phyloP scores from a whole-genome alignment of 1,139 yeast species.

The Arxiozyma heterogenica region DNA sequence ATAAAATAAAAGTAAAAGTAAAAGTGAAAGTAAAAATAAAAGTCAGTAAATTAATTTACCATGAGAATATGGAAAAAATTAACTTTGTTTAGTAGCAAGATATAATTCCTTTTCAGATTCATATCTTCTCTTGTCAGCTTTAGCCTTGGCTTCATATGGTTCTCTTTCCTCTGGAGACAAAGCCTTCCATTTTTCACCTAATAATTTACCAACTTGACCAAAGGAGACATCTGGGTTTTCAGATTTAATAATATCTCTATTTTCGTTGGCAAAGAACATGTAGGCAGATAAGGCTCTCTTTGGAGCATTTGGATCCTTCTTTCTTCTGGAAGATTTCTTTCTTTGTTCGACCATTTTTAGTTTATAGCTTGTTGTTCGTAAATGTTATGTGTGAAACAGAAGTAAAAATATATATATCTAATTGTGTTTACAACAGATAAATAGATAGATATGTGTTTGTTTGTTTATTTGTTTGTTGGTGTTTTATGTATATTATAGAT shows the following conservation, averaged over 20 bases:
- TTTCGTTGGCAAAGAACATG: slow-evolving; percentile 97
- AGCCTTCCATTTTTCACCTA: slow-evolving; percentile 97
- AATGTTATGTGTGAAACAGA: neutral
- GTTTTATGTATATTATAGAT: neutral
- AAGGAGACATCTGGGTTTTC: slow-evolving; percentile 92
- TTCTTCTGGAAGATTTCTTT: slow-evolving; percentile 31
- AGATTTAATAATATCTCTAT: slow-evolving; percentile 88
- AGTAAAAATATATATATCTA: too few relatives aligned
- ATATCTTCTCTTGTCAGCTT: slow-evolving; percentile 92
- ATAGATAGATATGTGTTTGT: too few relatives aligned
- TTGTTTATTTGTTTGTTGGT: neutral
- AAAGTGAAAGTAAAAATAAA: too few relatives aligned
- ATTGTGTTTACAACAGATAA: too few relatives aligned
- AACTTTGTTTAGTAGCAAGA: slow-evolving; percentile 34
- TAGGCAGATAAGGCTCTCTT: slow-evolving; percentile 96
- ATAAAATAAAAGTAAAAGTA: too few relatives aligned
- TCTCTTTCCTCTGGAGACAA: slow-evolving; percentile 68
- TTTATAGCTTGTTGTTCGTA: neutral
- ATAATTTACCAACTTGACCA: slow-evolving; percentile 83
- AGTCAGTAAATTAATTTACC: too few relatives aligned
- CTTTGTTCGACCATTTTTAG: neutral
- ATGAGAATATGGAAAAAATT: neutral
- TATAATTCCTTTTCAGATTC: slow-evolving; percentile 93
- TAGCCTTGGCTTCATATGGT: slow-evolving; percentile 90
- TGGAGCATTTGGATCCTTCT: slow-evolving; percentile 92